Evolutionary conservation across 257 asterid genomes (phyloP).

Genomic region (Jacaranda copaia): DNA sequence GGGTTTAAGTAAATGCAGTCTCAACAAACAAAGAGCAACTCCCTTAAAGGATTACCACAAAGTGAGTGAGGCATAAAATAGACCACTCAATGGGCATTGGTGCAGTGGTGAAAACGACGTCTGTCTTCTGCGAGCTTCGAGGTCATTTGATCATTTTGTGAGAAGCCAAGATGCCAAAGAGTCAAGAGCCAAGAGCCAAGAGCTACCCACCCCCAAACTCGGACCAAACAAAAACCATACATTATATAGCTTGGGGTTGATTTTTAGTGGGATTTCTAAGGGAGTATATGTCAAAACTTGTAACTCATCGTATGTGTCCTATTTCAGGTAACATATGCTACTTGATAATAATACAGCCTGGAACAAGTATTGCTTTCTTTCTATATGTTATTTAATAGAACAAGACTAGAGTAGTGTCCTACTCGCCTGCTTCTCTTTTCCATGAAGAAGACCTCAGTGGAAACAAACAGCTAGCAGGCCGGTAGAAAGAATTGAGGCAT

Average conservation of each 20-base stretch:
- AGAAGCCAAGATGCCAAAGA: background rate
- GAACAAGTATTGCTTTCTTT: background rate
- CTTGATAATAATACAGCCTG: constrained; percentile 17
- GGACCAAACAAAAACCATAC: background rate
- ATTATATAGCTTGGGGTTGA: background rate
- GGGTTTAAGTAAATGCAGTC: constrained; percentile 42
- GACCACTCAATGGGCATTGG: constrained; percentile 43
- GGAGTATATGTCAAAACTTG: too few relatives aligned
- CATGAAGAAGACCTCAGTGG: background rate
- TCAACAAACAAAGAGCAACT: constrained; percentile 36
- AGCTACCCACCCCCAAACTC: background rate
- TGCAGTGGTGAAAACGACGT: constrained; percentile 37
- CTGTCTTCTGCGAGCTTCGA: constrained; percentile 31
- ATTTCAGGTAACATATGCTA: background rate
- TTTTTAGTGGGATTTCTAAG: too few relatives aligned
- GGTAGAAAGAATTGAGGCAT: background rate
- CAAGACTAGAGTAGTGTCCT: too few relatives aligned
- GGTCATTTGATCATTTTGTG: constrained; percentile 30
- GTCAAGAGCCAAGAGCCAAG: background rate
- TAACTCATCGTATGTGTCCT: background rate
- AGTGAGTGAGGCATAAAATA: constrained; percentile 41
- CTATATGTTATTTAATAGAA: too few relatives aligned
- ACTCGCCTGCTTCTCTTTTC: too few relatives aligned
- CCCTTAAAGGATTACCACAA: constrained; percentile 27
- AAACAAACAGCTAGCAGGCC: too few relatives aligned